Evolutionary conservation across 202 grass and related monocot genomes (phyloP).

Genomic region (Eragrostis tef): DNA sequence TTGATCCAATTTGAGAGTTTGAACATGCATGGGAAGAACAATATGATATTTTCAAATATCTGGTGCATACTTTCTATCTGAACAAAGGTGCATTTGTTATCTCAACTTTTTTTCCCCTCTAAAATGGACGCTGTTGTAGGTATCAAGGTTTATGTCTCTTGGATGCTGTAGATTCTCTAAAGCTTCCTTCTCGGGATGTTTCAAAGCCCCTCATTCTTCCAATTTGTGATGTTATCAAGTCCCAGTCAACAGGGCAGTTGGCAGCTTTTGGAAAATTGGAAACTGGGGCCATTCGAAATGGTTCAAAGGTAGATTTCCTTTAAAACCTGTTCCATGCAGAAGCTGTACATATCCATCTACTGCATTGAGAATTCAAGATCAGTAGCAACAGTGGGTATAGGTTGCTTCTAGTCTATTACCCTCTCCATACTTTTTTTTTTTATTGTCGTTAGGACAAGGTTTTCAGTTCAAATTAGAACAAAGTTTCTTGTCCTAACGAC

Average conservation of each 20-base stretch:
- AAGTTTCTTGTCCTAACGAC: too few relatives aligned
- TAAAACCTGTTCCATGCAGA: conserved; percentile 12
- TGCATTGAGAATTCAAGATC: conserved; percentile 24
- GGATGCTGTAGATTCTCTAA: conserved; percentile 83
- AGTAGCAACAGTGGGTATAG: conserved; percentile 21
- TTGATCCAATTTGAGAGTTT: conserved; percentile 25
- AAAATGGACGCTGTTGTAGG: conserved; percentile 54
- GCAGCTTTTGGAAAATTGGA: conserved; percentile 95
- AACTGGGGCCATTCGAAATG: conserved; percentile 76
- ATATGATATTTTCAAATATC: conserved; percentile 2
- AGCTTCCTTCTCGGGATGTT: conserved; percentile 83
- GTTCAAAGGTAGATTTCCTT: conserved; percentile 27
- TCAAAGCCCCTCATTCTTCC: conserved; percentile 90
- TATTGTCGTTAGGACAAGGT: too few relatives aligned
- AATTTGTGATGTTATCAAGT: conserved; percentile 95
- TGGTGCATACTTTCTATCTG: conserved; percentile 21
- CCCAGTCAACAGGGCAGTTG: conserved; percentile 75
- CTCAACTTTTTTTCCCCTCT: conserved; percentile 27
- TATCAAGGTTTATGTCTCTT: conserved; percentile 76
- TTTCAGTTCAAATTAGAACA: too few relatives aligned
- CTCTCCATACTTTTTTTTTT: too few relatives aligned
- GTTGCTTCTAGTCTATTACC: conserved; percentile 32
- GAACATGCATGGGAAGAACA: not conserved
- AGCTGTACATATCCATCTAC: conserved; percentile 8
- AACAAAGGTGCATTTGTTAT: conserved; percentile 11